phyloP scores from a whole-genome alignment of 176 grass and related monocot species.

The Otatea glauca region DNA sequence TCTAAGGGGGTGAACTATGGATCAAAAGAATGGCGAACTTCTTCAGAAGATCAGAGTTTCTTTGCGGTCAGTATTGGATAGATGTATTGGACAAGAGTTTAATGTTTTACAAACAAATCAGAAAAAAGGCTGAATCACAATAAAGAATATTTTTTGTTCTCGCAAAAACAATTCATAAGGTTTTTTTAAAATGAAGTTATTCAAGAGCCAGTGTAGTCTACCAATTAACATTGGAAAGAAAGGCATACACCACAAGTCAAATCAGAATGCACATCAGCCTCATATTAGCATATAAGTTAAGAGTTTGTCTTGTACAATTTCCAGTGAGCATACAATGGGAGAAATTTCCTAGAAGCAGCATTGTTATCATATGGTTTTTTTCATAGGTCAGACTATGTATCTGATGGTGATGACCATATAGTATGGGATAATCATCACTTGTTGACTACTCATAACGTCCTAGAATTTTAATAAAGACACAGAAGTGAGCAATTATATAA shows the following conservation, averaged over 20 bases:
- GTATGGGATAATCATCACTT: not conserved
- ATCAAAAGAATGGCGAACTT: not conserved
- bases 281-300: not conserved
- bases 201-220: not conserved
- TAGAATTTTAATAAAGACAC: not conserved
- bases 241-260: not conserved
- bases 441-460: not conserved
- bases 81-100: not conserved
- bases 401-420: not conserved
- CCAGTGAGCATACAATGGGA: not conserved
- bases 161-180: not conserved
- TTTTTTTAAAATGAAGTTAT: not conserved
- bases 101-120: not conserved
- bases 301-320: not conserved
- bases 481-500: not conserved
- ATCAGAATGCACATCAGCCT: not conserved
- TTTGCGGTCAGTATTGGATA: slow-evolving; percentile 9
- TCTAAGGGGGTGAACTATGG: not conserved
- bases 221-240: not conserved
- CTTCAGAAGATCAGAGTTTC: not conserved
- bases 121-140: not conserved
- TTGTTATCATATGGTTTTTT: not conserved
- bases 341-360: not conserved
- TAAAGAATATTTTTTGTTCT: not conserved
- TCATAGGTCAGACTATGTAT: not conserved